A percentile compares a stretch with the other conserved stretches of the same genome.
Evolutionary conservation across 352 stramenopile genomes (phyloP).

Genomic region (Phytophthora pseudosyringae): DNA sequence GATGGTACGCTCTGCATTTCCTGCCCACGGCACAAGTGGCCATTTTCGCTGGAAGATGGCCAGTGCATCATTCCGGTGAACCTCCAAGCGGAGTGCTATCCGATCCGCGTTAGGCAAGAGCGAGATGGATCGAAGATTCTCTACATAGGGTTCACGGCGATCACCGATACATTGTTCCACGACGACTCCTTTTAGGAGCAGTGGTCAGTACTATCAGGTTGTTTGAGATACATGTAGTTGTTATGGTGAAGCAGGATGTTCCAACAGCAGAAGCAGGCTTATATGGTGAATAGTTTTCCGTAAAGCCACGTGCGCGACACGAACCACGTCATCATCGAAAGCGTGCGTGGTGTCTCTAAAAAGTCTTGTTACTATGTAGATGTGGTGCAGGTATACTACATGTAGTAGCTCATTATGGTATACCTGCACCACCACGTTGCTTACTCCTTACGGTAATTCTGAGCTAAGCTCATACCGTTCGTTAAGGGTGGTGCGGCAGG

Average conservation of each 20-base stretch:
- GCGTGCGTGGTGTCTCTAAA: background rate
- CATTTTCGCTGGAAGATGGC: conserved; percentile 80
- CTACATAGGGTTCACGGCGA: conserved; percentile 71
- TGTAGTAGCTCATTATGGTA: too few species aligned
- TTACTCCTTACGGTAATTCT: too few species aligned
- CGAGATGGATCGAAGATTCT: conserved; percentile 56
- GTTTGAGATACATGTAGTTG: conserved; percentile 11
- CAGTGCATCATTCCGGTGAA: conserved; percentile 65
- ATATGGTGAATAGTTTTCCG: background rate
- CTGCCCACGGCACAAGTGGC: conserved; percentile 84
- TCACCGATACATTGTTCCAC: conserved; percentile 68
- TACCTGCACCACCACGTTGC: too few species aligned
- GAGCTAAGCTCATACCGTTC: too few species aligned
- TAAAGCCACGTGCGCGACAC: background rate
- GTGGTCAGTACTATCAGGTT: background rate
- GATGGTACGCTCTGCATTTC: conserved; percentile 73
- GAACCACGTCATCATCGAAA: background rate
- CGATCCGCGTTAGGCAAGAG: conserved; percentile 54
- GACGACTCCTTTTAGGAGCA: conserved; percentile 73
- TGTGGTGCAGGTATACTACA: too few species aligned
- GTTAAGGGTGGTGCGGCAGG: too few species aligned
- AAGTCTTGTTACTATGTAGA: background rate
- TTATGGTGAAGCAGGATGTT: conserved; percentile 7
- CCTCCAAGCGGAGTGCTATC: conserved; percentile 65
- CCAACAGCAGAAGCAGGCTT: background rate